Percentiles rank a stretch among this genome's conserved stretches.
Evolutionary conservation across 805 yeast species (phyloP).

Genomic region (Wickerhamiella occidentalis): DNA sequence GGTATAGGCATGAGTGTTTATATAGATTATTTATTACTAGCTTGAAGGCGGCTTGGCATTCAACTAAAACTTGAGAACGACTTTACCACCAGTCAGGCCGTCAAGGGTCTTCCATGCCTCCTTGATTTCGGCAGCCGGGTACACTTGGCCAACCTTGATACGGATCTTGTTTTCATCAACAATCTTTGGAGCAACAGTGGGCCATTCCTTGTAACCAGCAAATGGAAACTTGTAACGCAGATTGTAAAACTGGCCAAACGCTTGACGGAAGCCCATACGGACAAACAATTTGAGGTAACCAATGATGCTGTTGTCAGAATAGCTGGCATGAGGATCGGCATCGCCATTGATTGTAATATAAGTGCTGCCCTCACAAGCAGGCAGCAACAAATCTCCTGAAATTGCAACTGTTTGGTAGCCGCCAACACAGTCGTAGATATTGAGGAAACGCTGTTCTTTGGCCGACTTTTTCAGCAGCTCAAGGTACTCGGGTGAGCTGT

Average conservation of each 20-base stretch:
- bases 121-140: slow-evolving; percentile 37
- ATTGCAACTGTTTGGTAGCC: slow-evolving; percentile 37
- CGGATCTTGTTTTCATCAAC: slow-evolving; percentile 36
- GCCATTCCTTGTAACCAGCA: slow-evolving; percentile 27
- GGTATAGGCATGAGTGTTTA: no score
- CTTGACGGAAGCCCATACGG: slow-evolving; percentile 19
- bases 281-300: slow-evolving; percentile 14
- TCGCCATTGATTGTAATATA: slow-evolving; percentile 52
- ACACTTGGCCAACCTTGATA: slow-evolving; percentile 43
- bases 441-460: slow-evolving; percentile 34
- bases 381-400: slow-evolving; percentile 35
- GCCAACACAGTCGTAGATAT: slow-evolving; percentile 57
- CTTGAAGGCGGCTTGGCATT: no score
- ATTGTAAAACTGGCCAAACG: slow-evolving; percentile 24
- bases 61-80: slow-evolving; percentile 32
- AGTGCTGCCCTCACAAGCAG: slow-evolving; percentile 29
- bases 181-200: slow-evolving; percentile 34
- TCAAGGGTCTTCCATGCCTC: slow-evolving; percentile 40
- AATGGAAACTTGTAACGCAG: slow-evolving; percentile 22
- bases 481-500: slow-evolving; percentile 5
- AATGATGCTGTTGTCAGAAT: not conserved
- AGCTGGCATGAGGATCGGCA: slow-evolving; percentile 13
- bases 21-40: no score
- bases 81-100: slow-evolving; percentile 53
- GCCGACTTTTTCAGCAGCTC: not conserved